Evolutionary conservation across 192 early-diverging fungal species (phyloP).

Genomic region (Chytriomyces hyalinus): DNA sequence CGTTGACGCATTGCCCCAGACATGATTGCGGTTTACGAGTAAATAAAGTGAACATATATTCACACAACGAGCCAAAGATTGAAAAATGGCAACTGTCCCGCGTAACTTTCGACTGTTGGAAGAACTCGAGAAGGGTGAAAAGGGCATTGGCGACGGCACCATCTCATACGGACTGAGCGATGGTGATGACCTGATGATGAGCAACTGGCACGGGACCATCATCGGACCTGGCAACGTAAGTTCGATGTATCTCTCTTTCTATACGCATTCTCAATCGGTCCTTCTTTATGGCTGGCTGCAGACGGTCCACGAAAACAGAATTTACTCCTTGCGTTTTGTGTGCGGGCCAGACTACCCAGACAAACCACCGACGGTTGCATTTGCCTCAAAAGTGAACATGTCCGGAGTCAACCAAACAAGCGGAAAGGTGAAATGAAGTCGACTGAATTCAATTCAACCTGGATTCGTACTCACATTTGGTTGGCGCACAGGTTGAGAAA

Average conservation of each 20-base stretch:
- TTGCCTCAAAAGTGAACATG: slow-evolving; percentile 85
- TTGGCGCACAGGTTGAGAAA: slow-evolving; percentile 66
- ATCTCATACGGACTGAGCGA: slow-evolving; percentile 92
- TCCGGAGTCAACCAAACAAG: slow-evolving; percentile 81
- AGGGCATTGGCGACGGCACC: slow-evolving; percentile 91
- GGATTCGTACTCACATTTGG: neutral
- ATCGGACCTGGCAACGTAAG: slow-evolving; percentile 81
- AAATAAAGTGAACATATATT: too few species aligned
- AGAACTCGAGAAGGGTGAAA: slow-evolving; percentile 97
- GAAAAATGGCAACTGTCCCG: slow-evolving; percentile 67
- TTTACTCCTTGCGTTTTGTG: slow-evolving; percentile 84
- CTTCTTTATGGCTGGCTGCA: slow-evolving; percentile 31
- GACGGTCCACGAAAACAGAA: slow-evolving; percentile 95
- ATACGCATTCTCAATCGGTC: neutral
- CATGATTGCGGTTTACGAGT: too few species aligned
- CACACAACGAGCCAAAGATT: too few species aligned
- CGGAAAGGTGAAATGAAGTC: slow-evolving; percentile 64
- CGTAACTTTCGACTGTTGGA: slow-evolving; percentile 95
- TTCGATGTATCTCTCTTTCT: neutral
- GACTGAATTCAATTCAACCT: neutral
- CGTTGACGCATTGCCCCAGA: slow-evolving; percentile 6
- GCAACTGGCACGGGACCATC: slow-evolving; percentile 93
- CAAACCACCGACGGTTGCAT: slow-evolving; percentile 75
- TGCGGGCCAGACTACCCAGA: slow-evolving; percentile 91
- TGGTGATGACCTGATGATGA: slow-evolving; percentile 79